Evolutionary conservation across 306 rosid species (phyloP), one percentile per base, ranked within the genome.

Genomic region (Pachyrhizus erosus): DNA sequence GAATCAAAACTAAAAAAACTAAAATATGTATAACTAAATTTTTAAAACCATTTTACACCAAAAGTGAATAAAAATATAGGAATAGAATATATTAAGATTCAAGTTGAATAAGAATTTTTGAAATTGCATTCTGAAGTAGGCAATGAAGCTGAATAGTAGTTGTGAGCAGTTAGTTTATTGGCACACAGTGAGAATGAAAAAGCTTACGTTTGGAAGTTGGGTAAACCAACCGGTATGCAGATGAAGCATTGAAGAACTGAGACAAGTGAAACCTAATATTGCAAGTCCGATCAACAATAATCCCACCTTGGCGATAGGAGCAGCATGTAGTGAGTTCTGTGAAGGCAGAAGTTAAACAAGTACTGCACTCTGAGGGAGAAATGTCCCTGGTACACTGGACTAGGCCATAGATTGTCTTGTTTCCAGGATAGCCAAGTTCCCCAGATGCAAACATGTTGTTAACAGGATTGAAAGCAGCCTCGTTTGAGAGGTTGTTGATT

Each of bases 371-470:
- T 9, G 10, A 8, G 54, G 1, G 2, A 9, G 87, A 20, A 2
- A 90, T 78, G 76, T 90, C 94, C 85, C 85, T 83, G 0, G 89
- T 90, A 60, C 94, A 90, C 70, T 90, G 94, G 15, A 84, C 90
- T 0, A 92, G 84, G 5, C 97, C 97, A 85, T 90, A 92, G 24
- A 90, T 76, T 24, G 43, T 84, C 27, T 11, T 40, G 13, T 45
- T 64, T 69, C 57, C 64, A 3, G 83, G 72, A 78, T 51, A 75
- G 0, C 17, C 11, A 14, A 84, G 55, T 24, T 86, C 85, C 17
- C 89, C 89, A 9, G 87, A 70, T 10, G 92, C 91, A 76, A 91
- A 91, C 96, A 85, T 88, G 18, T 42, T 51, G 12, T 29, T 73
- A 1, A 71, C 29, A 39, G 71, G 79, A 70, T 13, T 13, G 51